Evolutionary conservation across 345 rosid species (phyloP).

Genomic region (Clausena lansium): DNA sequence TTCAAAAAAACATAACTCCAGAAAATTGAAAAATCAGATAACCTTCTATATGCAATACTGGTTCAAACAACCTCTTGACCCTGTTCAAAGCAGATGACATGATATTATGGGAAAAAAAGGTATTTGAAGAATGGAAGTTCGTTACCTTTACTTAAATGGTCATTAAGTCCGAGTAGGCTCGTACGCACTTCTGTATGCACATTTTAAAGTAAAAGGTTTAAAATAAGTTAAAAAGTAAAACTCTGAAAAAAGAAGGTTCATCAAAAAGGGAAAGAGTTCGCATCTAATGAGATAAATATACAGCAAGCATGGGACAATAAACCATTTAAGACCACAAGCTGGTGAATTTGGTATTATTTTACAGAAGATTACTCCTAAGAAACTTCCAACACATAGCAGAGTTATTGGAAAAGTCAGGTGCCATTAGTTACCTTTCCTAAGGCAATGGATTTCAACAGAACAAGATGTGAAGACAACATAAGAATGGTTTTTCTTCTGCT

Average conservation of each 20-base stretch:
- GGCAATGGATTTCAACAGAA: neutral
- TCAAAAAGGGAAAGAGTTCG: neutral
- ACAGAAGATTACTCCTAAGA: neutral
- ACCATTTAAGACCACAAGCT: neutral
- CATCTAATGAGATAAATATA: neutral
- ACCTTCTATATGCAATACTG: neutral
- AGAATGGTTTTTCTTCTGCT: neutral
- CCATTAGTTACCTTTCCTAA: neutral
- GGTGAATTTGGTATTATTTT: neutral
- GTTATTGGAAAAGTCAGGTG: neutral
- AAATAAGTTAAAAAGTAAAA: neutral
- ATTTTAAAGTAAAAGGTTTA: neutral
- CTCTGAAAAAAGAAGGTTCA: neutral
- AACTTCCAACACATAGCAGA: neutral
- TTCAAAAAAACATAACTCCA: neutral
- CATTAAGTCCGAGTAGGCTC: conserved; percentile 50
- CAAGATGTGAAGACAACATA: neutral
- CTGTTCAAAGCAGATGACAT: neutral
- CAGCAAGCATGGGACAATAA: neutral
- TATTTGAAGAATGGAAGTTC: conserved; percentile 3
- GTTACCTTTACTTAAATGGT: conserved; percentile 57
- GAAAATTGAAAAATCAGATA: neutral
- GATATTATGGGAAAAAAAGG: neutral
- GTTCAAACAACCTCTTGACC: neutral
- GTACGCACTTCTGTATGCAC: conserved; percentile 51